phyloP scores from a whole-genome alignment of 2,329 filamentous ascomycete species.

The Phialophora tarda region DNA sequence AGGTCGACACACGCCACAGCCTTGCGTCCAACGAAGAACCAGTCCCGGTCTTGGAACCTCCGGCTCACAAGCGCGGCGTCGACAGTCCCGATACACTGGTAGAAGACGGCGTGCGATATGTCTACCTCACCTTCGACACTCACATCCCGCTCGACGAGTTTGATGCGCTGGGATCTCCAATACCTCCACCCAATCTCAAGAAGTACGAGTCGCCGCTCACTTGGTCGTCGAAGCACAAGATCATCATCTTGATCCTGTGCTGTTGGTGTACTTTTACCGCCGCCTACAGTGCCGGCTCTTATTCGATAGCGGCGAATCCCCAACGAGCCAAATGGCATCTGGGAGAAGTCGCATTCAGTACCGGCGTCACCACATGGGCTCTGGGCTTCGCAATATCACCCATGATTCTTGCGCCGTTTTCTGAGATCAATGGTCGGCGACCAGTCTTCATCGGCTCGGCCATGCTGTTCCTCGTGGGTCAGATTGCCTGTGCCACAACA shows the following conservation, averaged over 20 bases:
- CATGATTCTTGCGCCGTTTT: conserved; percentile 87
- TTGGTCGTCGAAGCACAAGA: conserved; percentile 74
- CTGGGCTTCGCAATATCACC: conserved; percentile 79
- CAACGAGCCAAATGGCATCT: conserved; percentile 71
- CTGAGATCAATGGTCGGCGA: conserved; percentile 83
- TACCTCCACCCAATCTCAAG: conserved; percentile 66
- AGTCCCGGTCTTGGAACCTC: conserved; percentile 21
- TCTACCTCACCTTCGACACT: conserved; percentile 68
- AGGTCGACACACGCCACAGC: conserved; percentile 22
- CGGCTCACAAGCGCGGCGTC: conserved; percentile 3
- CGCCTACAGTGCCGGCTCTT: conserved; percentile 80
- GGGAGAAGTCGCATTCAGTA: conserved; percentile 68
- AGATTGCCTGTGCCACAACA: conserved; percentile 75
- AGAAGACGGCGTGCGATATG: conserved; percentile 54
- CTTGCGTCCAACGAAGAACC: conserved; percentile 27
- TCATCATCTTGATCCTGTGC: conserved; percentile 71
- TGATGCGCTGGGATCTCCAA: conserved; percentile 34
- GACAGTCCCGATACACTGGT: conserved; percentile 12
- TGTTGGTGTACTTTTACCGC: conserved; percentile 77
- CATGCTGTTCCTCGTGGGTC: conserved; percentile 66
- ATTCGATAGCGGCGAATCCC: conserved; percentile 70
- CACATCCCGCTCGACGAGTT: conserved; percentile 56
- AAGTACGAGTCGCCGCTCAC: conserved; percentile 72
- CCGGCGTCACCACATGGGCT: conserved; percentile 80
- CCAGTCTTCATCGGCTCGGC: conserved; percentile 81